Conservation (phyloP, 768 basidiomycete genomes). For the Fomitopsis pulvina region DNA sequence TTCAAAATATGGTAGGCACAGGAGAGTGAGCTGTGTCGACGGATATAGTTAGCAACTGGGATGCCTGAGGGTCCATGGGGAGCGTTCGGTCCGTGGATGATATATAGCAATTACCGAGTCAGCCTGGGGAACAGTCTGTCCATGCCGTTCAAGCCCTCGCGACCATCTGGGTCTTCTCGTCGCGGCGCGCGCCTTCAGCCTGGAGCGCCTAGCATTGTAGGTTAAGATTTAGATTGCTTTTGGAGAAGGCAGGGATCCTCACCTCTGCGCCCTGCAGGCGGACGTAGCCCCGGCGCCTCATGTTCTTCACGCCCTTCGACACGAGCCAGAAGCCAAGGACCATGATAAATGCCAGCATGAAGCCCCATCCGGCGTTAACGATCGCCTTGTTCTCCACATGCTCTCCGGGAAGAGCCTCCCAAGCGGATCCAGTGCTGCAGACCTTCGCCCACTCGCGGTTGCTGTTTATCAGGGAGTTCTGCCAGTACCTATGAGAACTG, state of each 20-base stretch:
- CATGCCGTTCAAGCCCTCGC: neutral
- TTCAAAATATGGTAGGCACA: too few relatives aligned
- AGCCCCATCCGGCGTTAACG: conserved; percentile 26
- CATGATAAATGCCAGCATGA: conserved; percentile 30
- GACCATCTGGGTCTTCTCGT: conserved; percentile 1
- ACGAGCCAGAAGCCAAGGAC: conserved; percentile 26
- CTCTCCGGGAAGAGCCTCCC: conserved; percentile 5
- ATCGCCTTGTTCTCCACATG: conserved; percentile 17
- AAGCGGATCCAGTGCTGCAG: conserved; percentile 25
- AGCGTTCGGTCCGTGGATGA: neutral
- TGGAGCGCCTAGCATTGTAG: neutral
- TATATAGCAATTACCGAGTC: neutral
- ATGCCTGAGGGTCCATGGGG: too few relatives aligned
- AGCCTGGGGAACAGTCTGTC: neutral
- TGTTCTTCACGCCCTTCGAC: conserved; percentile 30
- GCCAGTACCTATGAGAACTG: neutral
- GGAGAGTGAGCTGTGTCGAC: too few relatives aligned
- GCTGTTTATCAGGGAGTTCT: conserved; percentile 40
- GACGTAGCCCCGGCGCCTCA: conserved; percentile 21
- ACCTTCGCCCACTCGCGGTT: conserved; percentile 39
- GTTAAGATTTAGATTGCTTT: neutral
- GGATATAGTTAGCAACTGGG: too few relatives aligned
- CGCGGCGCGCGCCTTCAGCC: neutral
- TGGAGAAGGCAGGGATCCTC: conserved; percentile 6
- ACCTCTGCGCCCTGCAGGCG: conserved; percentile 34